Percentiles rank a stretch among this genome's conserved stretches.
Conservation (phyloP, 352 stramenopile species). For the Phytophthora hybrid region DNA sequence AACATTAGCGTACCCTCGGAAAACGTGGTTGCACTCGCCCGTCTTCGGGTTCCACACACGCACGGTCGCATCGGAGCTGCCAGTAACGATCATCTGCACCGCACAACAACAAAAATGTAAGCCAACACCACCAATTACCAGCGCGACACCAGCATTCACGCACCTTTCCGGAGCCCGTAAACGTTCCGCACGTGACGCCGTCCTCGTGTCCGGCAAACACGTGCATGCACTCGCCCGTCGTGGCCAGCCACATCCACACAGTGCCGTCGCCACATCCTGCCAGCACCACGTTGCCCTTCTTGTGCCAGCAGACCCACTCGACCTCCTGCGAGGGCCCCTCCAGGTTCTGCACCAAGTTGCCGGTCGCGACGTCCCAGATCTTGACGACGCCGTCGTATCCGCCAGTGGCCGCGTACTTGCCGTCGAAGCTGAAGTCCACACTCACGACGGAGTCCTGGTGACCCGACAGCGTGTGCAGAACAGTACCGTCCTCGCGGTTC, state of each 20-base stretch:
- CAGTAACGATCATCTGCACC: constrained; percentile 91
- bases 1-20: constrained; percentile 67
- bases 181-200: constrained; percentile 93
- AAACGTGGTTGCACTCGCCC: constrained; percentile 92
- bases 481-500: constrained; percentile 83
- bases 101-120: not conserved
- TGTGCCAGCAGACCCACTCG: constrained; percentile 92
- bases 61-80: constrained; percentile 94
- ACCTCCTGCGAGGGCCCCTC: constrained; percentile 92
- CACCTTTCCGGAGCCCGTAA: constrained; percentile 96
- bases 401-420: constrained; percentile 87
- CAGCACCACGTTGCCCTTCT: constrained; percentile 91
- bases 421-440: constrained; percentile 89
- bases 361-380: constrained; percentile 89
- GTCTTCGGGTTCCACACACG: constrained; percentile 97
- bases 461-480: constrained; percentile 81
- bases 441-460: constrained; percentile 88
- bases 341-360: constrained; percentile 81
- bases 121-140: constrained; percentile 5
- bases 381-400: constrained; percentile 90
- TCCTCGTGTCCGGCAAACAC: constrained; percentile 98
- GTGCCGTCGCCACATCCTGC: constrained; percentile 90
- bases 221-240: constrained; percentile 96
- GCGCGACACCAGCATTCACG: constrained; percentile 1
- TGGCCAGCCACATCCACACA: constrained; percentile 94